These are phyloP conservation scores for Volutella citrinella DNA, from an alignment of 2,329 filamentous ascomycete genomes.

Conservation along the genomic window DNA sequence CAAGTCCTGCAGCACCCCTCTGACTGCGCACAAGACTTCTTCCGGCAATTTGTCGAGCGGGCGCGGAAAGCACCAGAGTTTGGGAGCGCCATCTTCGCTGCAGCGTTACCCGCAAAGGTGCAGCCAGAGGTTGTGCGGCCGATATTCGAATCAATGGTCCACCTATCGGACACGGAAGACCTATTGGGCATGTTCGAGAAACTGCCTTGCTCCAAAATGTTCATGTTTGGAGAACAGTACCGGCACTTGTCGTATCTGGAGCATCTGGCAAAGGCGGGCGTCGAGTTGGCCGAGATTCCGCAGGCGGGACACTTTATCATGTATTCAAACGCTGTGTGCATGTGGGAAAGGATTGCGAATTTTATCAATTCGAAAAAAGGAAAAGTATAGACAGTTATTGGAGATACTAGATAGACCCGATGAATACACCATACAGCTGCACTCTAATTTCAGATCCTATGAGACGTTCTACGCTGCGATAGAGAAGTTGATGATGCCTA, in stretches of 20 bases:
- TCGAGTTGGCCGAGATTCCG: conserved; percentile 21
- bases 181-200: conserved; percentile 15
- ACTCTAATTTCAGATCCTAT: too few species aligned
- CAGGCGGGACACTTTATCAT: conserved; percentile 23
- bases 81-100: conserved; percentile 14
- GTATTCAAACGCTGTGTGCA: conserved; percentile 26
- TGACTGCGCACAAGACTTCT: conserved; percentile 8
- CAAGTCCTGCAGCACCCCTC: conserved; percentile 18
- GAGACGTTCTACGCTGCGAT: too few species aligned
- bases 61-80: conserved; percentile 6
- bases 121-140: conserved; percentile 12
- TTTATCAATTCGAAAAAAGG: too few species aligned
- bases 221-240: conserved; percentile 18
- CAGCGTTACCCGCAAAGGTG: conserved; percentile 13
- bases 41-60: conserved; percentile 2
- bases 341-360: conserved; percentile 27
- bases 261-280: conserved; percentile 5
- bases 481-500: too few species aligned
- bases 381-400: too few species aligned
- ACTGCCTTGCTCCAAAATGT: conserved; percentile 14
- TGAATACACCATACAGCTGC: too few species aligned
- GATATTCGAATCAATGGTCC: conserved; percentile 25
- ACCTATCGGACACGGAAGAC: conserved; percentile 15
- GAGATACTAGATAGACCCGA: too few species aligned
- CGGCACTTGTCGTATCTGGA: conserved; percentile 13